These are phyloP conservation scores for Endothia cerciana DNA, from an alignment of 2,329 filamentous ascomycete genomes.

Conservation along the genomic window DNA sequence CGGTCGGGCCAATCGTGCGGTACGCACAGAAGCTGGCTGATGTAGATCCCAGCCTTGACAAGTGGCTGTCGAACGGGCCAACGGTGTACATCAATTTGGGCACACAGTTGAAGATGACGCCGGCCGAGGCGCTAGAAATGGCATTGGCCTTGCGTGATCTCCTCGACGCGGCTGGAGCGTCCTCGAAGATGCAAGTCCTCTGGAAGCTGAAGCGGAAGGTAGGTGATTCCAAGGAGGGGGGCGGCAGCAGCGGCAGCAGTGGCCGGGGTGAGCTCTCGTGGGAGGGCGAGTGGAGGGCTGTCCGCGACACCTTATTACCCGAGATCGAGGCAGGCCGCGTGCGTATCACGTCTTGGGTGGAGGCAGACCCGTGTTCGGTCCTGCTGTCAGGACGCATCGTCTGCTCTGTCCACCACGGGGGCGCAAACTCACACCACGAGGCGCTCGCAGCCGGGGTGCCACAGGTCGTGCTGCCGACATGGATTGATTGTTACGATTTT, in stretches of 20 bases:
- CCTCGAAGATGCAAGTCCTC: conserved; percentile 39
- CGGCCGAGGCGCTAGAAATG: conserved; percentile 44
- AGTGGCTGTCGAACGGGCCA: conserved; percentile 47
- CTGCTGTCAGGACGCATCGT: conserved; percentile 39
- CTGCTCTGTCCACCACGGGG: conserved; percentile 46
- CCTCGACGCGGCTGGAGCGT: conserved; percentile 35
- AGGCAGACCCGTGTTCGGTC: conserved; percentile 38
- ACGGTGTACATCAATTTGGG: conserved; percentile 56
- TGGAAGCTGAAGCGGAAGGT: conserved; percentile 42
- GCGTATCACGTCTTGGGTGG: conserved; percentile 41
- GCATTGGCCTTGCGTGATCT: conserved; percentile 42
- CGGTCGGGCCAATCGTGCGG: conserved; percentile 52
- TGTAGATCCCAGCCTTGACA: conserved; percentile 44
- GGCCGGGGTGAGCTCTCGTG: background rate
- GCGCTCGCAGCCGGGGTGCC: conserved; percentile 44
- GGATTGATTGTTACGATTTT: conserved; percentile 53
- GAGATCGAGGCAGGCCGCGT: conserved; percentile 36
- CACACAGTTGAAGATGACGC: conserved; percentile 40
- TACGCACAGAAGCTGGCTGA: conserved; percentile 38
- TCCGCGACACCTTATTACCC: conserved; percentile 29
- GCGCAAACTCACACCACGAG: conserved; percentile 43
- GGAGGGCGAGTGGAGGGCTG: conserved; percentile 15
- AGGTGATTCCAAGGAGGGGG: conserved; percentile 14
- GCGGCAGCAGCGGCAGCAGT: conserved; percentile 3
- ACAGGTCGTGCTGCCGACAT: conserved; percentile 49